Evolutionary conservation across 2,329 filamentous ascomycete genomes (phyloP), one percentile per base, ranked within the genome.

Genomic region (Diplodia seriata): DNA sequence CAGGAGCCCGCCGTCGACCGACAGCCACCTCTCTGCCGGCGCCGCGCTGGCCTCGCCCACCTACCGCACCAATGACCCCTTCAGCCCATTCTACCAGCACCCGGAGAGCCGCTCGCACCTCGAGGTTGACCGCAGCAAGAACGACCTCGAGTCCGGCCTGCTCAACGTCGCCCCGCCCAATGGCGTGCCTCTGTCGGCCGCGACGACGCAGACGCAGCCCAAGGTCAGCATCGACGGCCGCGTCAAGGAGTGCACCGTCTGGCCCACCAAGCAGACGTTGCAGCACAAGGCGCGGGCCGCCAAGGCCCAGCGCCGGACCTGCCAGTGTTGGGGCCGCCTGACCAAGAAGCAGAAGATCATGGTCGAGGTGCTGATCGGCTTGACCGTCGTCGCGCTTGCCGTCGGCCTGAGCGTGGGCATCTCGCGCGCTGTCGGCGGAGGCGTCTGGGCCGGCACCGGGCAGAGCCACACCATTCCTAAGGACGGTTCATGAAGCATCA

Each of bases 181-280:
- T 23, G 56, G 50, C 29, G 68, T 74, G 36, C 70, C 80, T 14
- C 75, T 79, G 49, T 75, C 75, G 12, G 70, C 77, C 23, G 77
- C 77, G 69, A 81, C 78, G 72, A 82, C 72, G 73, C 76, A 70
- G 23, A 74, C 78, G 72, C 75, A 74, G 68, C 76, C 75, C 69
- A 81, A 80, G 70, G 70, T 77, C 66, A 77, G 75, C 31, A 76
- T 83, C 70, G 81, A 82, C 69, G 78, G 76, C 65, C 73, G 77
- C 65, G 77, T 78, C 71, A 82, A 83, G 73, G 83, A 84, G 69
- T 84, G 82, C 79, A 81, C 79, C 70, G 84, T 84, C 81, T 85
- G 83, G 83, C 83, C 83, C 8, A 81, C 81, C 51, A 79, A 79
- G 71, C 78, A 82, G 73, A 81, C 82, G 38, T 78, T 84, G 68